phyloP scores from a whole-genome alignment of 371 early-diverging fungal species.

The Mucor plumbeus region DNA sequence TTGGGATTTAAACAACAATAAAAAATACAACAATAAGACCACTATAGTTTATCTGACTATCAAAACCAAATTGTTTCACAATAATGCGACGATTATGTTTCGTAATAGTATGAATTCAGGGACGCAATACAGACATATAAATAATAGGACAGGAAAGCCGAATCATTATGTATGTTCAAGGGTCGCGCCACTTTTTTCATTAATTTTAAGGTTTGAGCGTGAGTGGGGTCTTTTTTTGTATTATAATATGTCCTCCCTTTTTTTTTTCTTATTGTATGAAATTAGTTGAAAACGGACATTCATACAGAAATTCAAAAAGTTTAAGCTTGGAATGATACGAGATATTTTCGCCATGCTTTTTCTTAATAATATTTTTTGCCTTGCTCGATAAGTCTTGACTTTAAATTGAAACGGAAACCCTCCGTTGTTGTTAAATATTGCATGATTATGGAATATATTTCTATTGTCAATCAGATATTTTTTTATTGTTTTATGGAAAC shows the following conservation, averaged over 20 bases:
- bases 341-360: not conserved
- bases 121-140: not conserved
- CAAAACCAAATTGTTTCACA: conserved; percentile 1
- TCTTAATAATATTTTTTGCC: too few species aligned
- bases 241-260: not conserved
- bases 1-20: not conserved
- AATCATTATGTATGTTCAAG: not conserved
- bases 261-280: not conserved
- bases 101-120: not conserved
- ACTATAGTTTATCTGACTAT: not conserved
- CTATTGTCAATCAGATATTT: not conserved
- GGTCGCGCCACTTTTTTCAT: not conserved
- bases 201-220: not conserved
- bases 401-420: not conserved
- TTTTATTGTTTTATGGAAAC: conserved; percentile 4
- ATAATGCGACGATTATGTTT: conserved; percentile 1
- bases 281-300: not conserved
- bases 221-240: not conserved
- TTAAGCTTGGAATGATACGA: not conserved
- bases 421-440: not conserved
- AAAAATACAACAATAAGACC: not conserved
- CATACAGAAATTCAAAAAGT: conserved; percentile 1
- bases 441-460: not conserved
- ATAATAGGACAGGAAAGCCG: not conserved
- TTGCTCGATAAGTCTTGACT: not conserved